A percentile compares a stretch with the other conserved stretches of the same genome.
phyloP scores from a whole-genome alignment of 352 stramenopile genomes.

The Phytophthora foliorum region DNA sequence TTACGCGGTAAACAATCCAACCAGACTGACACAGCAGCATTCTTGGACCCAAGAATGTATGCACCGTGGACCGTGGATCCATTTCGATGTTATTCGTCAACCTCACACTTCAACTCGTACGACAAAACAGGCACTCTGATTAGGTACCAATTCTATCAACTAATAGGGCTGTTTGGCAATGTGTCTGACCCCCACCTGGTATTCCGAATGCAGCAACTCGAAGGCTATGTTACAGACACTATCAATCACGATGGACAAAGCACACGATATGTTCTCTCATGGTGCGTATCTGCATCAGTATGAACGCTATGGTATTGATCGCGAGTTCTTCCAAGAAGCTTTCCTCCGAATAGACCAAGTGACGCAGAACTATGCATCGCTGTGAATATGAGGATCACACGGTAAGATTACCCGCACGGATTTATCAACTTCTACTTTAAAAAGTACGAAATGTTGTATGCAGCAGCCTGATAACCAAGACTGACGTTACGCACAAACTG shows the following conservation, averaged over 20 bases:
- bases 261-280: conserved; percentile 73
- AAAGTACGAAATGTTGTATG: neutral
- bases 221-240: conserved; percentile 65
- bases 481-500: neutral
- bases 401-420: neutral
- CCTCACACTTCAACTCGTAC: conserved; percentile 59
- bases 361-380: conserved; percentile 62
- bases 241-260: conserved; percentile 60
- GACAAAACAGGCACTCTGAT: conserved; percentile 75
- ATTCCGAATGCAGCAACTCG: conserved; percentile 59
- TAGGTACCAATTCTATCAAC: conserved; percentile 35
- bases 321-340: conserved; percentile 67
- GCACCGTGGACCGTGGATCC: conserved; percentile 45
- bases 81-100: conserved; percentile 46
- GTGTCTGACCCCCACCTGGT: conserved; percentile 1
- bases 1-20: conserved; percentile 49
- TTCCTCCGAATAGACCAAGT: conserved; percentile 83
- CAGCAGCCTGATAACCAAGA: neutral
- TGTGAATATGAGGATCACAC: conserved; percentile 18
- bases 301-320: conserved; percentile 57
- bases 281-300: conserved; percentile 79
- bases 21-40: conserved; percentile 37
- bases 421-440: neutral
- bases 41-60: conserved; percentile 60
- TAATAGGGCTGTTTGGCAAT: neutral